Conservation (phyloP, 768 basidiomycete genomes). For the Psilocybe azurescens region DNA sequence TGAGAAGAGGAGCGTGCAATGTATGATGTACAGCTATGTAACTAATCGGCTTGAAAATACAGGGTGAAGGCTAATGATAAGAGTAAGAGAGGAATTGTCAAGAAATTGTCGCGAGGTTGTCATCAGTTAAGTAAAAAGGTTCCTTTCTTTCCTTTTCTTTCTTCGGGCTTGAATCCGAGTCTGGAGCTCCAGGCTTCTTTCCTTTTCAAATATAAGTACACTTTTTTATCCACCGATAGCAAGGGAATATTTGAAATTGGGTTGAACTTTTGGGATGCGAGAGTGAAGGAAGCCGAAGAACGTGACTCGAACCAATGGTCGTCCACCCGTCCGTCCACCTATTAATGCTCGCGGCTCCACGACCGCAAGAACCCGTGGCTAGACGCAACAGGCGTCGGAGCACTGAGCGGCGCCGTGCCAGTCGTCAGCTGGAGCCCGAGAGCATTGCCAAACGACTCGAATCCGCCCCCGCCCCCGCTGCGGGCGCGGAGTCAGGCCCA, state of each 20-base stretch:
- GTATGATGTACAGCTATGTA: too few relatives aligned
- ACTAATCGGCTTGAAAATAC: too few relatives aligned
- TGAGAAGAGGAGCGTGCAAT: too few relatives aligned
- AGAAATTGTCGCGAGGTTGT: too few relatives aligned
- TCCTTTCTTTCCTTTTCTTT: too few relatives aligned
- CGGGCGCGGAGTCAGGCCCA: background rate
- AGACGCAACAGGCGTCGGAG: conserved; percentile 38
- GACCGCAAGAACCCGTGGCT: conserved; percentile 34
- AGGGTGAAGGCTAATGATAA: too few relatives aligned
- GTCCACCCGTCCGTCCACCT: background rate
- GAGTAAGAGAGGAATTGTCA: too few relatives aligned
- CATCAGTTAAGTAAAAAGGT: too few relatives aligned
- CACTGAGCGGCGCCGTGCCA: conserved; percentile 26
- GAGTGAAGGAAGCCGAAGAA: background rate
- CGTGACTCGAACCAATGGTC: background rate
- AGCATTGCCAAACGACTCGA: conserved; percentile 32
- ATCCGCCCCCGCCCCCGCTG: conserved; percentile 19
- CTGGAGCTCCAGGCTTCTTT: too few relatives aligned
- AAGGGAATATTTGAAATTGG: background rate
- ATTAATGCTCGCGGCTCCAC: conserved; percentile 31
- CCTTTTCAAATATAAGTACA: background rate
- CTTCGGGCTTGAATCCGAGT: too few relatives aligned
- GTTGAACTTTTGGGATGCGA: background rate
- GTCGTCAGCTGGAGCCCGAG: conserved; percentile 33
- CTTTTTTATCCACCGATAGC: background rate